Percentiles rank a stretch among this genome's conserved stretches.
Conservation (phyloP, 164 flowering plant species). For the Vitis rupestris region DNA sequence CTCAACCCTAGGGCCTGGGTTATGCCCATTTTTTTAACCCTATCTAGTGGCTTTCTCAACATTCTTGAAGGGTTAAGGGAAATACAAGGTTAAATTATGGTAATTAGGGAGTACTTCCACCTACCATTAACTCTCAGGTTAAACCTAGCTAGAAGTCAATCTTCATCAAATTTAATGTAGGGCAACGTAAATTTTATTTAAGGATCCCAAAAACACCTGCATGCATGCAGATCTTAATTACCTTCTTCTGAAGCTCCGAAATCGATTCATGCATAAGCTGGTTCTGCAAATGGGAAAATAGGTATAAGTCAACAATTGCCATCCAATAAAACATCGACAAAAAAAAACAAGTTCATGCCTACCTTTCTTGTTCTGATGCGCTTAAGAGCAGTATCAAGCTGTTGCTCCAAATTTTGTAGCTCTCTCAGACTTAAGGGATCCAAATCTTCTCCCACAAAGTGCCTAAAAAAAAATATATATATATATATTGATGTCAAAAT, state of each 20-base stretch:
- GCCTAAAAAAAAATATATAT: conserved; percentile 32
- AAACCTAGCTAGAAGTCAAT: too few species aligned
- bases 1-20: too few species aligned
- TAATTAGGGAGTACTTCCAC: too few species aligned
- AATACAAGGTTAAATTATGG: too few species aligned
- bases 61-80: too few species aligned
- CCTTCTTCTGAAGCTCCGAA: conserved; percentile 69
- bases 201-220: too few species aligned
- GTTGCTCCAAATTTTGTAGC: conserved; percentile 81
- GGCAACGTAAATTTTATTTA: too few species aligned
- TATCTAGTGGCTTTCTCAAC: too few species aligned
- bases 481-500: not conserved
- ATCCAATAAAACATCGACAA: not conserved
- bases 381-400: conserved; percentile 64
- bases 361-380: conserved; percentile 74
- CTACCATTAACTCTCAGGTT: too few species aligned
- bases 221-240: conserved; percentile 11
- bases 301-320: not conserved
- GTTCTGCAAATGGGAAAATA: conserved; percentile 38
- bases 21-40: too few species aligned
- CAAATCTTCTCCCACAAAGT: conserved; percentile 63
- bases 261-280: conserved; percentile 61
- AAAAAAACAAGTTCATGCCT: not conserved
- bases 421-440: conserved; percentile 60
- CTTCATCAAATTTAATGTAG: too few species aligned